phyloP scores from a whole-genome alignment of 2,329 filamentous ascomycete species.

The Botrytis fabae region DNA sequence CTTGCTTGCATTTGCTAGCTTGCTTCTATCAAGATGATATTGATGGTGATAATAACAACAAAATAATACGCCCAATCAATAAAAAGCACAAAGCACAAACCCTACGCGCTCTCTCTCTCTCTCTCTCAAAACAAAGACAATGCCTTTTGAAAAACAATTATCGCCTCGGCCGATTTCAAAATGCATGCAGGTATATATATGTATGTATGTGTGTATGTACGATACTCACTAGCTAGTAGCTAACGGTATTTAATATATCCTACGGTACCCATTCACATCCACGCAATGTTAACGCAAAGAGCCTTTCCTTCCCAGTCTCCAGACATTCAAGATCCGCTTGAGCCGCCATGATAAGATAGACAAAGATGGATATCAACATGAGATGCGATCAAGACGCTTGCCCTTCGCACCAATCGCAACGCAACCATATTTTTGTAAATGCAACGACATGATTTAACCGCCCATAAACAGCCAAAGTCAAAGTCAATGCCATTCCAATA shows the following conservation, averaged over 20 bases:
- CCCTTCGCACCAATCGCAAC: constrained; percentile 9
- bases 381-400: constrained; percentile 2
- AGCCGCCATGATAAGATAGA: constrained; percentile 6
- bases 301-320: background rate
- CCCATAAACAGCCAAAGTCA: constrained; percentile 10
- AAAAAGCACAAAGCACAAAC: background rate
- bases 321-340: background rate
- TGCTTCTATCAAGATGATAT: background rate
- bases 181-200: background rate
- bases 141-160: background rate
- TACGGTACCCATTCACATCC: background rate
- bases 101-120: no score
- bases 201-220: background rate
- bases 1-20: background rate
- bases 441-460: constrained; percentile 18
- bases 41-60: background rate
- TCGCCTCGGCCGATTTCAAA: background rate
- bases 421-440: constrained; percentile 17
- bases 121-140: background rate
- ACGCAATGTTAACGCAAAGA: background rate
- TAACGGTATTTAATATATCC: background rate
- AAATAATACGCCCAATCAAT: background rate
- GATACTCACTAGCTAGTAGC: background rate
- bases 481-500: background rate
- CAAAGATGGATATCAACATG: constrained; percentile 10